Percentiles rank a stretch among this genome's conserved stretches.
Conservation (phyloP, 805 yeast species). For the Ogataea wickerhamii region DNA sequence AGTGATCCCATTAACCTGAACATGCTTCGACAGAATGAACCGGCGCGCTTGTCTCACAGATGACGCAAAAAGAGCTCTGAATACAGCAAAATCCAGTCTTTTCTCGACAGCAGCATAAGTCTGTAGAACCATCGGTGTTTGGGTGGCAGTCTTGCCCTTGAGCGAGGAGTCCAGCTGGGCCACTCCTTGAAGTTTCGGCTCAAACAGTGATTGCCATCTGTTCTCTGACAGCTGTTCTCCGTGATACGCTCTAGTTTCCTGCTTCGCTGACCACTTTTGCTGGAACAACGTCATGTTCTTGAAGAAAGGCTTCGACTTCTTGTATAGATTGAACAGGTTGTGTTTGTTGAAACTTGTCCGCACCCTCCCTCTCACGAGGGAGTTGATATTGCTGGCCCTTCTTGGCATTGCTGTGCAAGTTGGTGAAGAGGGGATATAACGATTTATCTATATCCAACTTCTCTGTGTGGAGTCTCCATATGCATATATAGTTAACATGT, state of each 20-base stretch:
- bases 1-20: conserved; percentile 77
- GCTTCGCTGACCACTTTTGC: conserved; percentile 89
- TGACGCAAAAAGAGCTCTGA: conserved; percentile 90
- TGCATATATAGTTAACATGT: too few species aligned
- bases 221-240: conserved; percentile 90
- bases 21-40: conserved; percentile 76
- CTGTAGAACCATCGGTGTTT: conserved; percentile 83
- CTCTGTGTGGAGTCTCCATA: too few species aligned
- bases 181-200: conserved; percentile 72
- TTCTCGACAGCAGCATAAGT: conserved; percentile 86
- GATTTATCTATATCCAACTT: too few species aligned
- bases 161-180: conserved; percentile 84
- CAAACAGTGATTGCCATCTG: conserved; percentile 71
- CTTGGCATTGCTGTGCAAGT: conserved; percentile 34
- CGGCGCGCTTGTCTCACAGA: conserved; percentile 93
- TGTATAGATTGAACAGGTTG: conserved; percentile 83
- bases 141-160: conserved; percentile 50
- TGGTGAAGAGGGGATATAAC: too few species aligned
- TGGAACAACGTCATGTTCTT: conserved; percentile 72
- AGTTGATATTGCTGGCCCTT: conserved; percentile 27
- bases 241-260: conserved; percentile 90
- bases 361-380: conserved; percentile 43
- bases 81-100: conserved; percentile 84
- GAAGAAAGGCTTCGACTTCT: conserved; percentile 55
- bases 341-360: conserved; percentile 90